Conservation (phyloP, 768 basidiomycete genomes). For the Russula earlei region DNA sequence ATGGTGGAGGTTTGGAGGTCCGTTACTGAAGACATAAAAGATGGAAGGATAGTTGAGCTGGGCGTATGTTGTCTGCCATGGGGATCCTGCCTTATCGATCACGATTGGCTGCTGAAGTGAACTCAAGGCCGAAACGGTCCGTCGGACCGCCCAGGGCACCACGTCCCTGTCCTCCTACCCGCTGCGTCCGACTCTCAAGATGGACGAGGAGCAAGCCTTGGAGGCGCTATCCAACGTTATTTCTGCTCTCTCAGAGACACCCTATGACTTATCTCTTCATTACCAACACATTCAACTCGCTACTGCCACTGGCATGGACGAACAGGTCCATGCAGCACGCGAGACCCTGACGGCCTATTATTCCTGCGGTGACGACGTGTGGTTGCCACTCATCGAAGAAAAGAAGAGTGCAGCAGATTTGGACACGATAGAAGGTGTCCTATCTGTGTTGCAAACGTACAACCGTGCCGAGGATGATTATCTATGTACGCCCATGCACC, state of each 20-base stretch:
- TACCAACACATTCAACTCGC: constrained; percentile 57
- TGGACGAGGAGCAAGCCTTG: constrained; percentile 52
- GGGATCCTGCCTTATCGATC: background rate
- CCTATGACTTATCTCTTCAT: constrained; percentile 58
- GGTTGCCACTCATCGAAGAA: constrained; percentile 57
- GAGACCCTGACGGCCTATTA: constrained; percentile 57
- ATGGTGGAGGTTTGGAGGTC: constrained; percentile 5
- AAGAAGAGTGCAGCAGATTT: constrained; percentile 44
- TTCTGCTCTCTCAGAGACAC: constrained; percentile 45
- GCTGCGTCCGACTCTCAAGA: constrained; percentile 20
- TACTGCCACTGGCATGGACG: constrained; percentile 45
- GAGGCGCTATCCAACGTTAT: constrained; percentile 56
- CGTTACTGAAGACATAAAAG: constrained; percentile 2
- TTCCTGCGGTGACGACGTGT: constrained; percentile 60
- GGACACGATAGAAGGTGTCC: constrained; percentile 40
- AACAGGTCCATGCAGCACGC: constrained; percentile 50
- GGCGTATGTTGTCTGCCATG: background rate
- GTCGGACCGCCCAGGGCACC: background rate
- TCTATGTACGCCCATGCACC: constrained; percentile 51
- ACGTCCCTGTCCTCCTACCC: background rate
- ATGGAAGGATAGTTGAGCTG: background rate
- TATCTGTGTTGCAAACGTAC: constrained; percentile 53
- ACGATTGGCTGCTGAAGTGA: too few relatives aligned
- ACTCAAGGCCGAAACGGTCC: background rate
- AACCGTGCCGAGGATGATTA: constrained; percentile 65